These are phyloP conservation scores for Lumnitzera littorea DNA, from an alignment of 345 rosid genomes.

Conservation along the genomic window DNA sequence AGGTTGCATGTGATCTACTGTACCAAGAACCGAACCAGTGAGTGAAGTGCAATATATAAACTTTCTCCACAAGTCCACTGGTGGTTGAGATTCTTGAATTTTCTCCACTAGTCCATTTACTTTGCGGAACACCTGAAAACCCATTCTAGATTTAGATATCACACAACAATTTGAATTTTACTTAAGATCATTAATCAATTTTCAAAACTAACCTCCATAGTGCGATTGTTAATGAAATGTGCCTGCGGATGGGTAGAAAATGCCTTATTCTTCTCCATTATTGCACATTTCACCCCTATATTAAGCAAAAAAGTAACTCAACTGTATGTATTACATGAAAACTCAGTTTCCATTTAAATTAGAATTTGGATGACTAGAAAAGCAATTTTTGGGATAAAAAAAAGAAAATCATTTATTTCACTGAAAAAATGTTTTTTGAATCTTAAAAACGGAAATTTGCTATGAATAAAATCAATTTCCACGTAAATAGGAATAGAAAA, in stretches of 20 bases:
- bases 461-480: not conserved
- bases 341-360: not conserved
- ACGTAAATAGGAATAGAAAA: too few relatives aligned
- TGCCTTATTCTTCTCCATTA: conserved; percentile 65
- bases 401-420: too few relatives aligned
- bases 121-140: conserved; percentile 58
- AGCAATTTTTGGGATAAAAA: too few relatives aligned
- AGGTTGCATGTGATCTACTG: conserved; percentile 95
- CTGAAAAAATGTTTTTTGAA: not conserved
- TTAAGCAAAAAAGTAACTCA: conserved; percentile 1
- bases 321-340: not conserved
- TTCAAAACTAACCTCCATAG: conserved; percentile 74
- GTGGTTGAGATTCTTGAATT: conserved; percentile 75
- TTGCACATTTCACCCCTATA: conserved; percentile 64
- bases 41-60: conserved; percentile 87
- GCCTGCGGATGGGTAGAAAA: conserved; percentile 88
- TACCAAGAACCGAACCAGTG: conserved; percentile 75
- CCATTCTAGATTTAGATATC: not conserved
- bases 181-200: not conserved
- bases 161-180: conserved; percentile 6
- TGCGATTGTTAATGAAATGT: conserved; percentile 89
- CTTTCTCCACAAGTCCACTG: conserved; percentile 86
- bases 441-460: not conserved
- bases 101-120: conserved; percentile 82
- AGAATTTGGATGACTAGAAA: not conserved